Evolutionary conservation across 164 flowering plant genomes (phyloP).

Genomic region (Piper longum): DNA sequence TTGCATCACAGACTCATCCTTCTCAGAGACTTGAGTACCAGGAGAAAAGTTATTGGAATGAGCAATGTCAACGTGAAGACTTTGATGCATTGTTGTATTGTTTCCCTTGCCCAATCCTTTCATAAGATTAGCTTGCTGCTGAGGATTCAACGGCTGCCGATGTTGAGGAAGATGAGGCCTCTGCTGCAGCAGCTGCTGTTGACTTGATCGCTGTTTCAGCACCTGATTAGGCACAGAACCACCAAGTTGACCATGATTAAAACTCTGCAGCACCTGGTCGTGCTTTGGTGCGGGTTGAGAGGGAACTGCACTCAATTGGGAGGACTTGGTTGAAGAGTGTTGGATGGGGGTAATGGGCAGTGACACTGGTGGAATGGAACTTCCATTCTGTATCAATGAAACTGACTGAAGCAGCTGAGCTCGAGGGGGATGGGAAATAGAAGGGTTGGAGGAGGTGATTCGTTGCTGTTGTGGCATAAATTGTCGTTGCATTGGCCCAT

Average conservation of each 20-base stretch:
- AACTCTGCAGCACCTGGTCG: slow-evolving; percentile 33
- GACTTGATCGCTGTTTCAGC: slow-evolving; percentile 47
- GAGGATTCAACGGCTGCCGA: slow-evolving; percentile 41
- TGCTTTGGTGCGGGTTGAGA: slow-evolving; percentile 55
- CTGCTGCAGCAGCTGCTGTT: slow-evolving; percentile 19
- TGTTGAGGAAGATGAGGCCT: slow-evolving; percentile 56
- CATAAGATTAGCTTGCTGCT: slow-evolving; percentile 50
- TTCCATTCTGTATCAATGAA: slow-evolving; percentile 43
- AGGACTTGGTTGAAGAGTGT: slow-evolving; percentile 28
- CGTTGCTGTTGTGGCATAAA: slow-evolving; percentile 36
- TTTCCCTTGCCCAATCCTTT: slow-evolving; percentile 67
- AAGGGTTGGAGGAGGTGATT: slow-evolving; percentile 17
- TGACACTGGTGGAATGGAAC: slow-evolving; percentile 15
- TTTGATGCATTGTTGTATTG: slow-evolving; percentile 33
- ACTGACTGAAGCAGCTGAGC: slow-evolving; percentile 35
- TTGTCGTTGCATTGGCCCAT: slow-evolving; percentile 53
- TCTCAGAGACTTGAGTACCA: slow-evolving; percentile 30
- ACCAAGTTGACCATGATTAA: slow-evolving; percentile 21
- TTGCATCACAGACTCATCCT: slow-evolving; percentile 49
- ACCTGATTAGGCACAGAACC: slow-evolving; percentile 34
- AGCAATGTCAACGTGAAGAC: slow-evolving; percentile 35
- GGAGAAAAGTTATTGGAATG: slow-evolving; percentile 45
- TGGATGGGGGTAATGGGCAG: slow-evolving; percentile 23
- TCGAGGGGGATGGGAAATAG: slow-evolving; percentile 41
- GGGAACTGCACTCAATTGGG: slow-evolving; percentile 41